phyloP scores from a whole-genome alignment of 192 early-diverging fungal species.

The Thoreauomyces humboldtii region DNA sequence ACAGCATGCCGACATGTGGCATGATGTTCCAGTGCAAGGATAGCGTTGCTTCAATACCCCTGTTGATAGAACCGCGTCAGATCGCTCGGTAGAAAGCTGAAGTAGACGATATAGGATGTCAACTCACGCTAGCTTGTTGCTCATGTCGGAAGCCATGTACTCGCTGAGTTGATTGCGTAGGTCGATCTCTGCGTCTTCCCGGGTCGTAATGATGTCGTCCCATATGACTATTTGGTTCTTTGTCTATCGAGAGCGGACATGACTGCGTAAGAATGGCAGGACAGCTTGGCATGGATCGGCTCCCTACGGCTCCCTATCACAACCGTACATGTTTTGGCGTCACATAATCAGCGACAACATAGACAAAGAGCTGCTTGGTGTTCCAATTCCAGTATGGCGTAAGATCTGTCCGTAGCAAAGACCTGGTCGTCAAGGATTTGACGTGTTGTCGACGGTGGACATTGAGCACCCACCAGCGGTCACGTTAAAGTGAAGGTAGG shows the following conservation, averaged over 20 bases:
- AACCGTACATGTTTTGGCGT: slow-evolving; percentile 62
- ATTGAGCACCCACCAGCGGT: slow-evolving; percentile 57
- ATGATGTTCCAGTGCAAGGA: slow-evolving; percentile 80
- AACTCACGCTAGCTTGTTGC: slow-evolving; percentile 62
- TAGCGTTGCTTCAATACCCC: slow-evolving; percentile 64
- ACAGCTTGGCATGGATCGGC: neutral
- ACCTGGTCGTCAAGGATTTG: neutral
- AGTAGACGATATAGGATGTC: too few relatives aligned
- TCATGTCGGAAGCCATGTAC: slow-evolving; percentile 72
- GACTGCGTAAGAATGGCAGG: too few relatives aligned
- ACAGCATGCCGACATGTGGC: slow-evolving; percentile 72
- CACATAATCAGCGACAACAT: slow-evolving; percentile 72
- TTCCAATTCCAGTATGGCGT: slow-evolving; percentile 84
- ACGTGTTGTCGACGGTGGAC: too few relatives aligned
- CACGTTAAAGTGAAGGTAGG: slow-evolving; percentile 60
- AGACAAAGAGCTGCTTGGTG: slow-evolving; percentile 84
- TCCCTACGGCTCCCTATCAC: too few relatives aligned
- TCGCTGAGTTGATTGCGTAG: slow-evolving; percentile 57
- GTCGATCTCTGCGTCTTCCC: slow-evolving; percentile 61
- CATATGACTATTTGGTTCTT: slow-evolving; percentile 77
- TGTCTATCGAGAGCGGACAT: too few relatives aligned
- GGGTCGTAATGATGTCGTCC: slow-evolving; percentile 75
- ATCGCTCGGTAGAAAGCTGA: too few relatives aligned
- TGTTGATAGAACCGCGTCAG: too few relatives aligned
- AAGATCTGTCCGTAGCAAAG: slow-evolving; percentile 54